Evolutionary conservation across 1,139 yeast genomes (phyloP).

Genomic region (Hanseniaspora sp.): DNA sequence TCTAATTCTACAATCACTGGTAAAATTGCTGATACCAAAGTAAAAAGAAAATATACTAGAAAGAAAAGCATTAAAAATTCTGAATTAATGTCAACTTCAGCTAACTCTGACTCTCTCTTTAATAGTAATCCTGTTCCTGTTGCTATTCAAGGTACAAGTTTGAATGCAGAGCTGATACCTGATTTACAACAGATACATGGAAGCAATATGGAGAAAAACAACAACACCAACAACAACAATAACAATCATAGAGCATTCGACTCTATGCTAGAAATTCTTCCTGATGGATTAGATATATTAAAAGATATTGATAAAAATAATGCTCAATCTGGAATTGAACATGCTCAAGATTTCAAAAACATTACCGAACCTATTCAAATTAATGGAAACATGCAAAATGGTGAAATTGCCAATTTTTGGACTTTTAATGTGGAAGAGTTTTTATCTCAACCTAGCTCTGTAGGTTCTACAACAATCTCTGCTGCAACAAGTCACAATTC

Average conservation of each 20-base stretch:
- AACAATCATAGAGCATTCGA: slow-evolving; percentile 21
- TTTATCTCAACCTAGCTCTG: slow-evolving; percentile 30
- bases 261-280: slow-evolving; percentile 29
- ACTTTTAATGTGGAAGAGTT: slow-evolving; percentile 29
- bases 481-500: slow-evolving; percentile 29
- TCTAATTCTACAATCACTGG: not conserved
- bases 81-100: not conserved
- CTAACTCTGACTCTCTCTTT: slow-evolving; percentile 13
- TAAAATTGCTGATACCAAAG: not conserved
- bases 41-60: not conserved
- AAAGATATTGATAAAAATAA: not conserved
- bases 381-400: slow-evolving; percentile 27
- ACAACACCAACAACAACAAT: not conserved
- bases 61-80: not conserved
- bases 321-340: slow-evolving; percentile 8
- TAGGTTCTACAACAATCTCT: slow-evolving; percentile 30
- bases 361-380: slow-evolving; percentile 23
- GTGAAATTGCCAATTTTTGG: slow-evolving; percentile 32
- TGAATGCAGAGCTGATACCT: slow-evolving; percentile 16
- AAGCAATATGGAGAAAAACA: not conserved
- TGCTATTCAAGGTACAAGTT: slow-evolving; percentile 15
- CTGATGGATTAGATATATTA: slow-evolving; percentile 25
- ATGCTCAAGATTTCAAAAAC: slow-evolving; percentile 10
- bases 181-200: not conserved
- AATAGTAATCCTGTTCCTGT: slow-evolving; percentile 11